Conservation (phyloP, 768 basidiomycete genomes). For the Agaricus blazei region DNA sequence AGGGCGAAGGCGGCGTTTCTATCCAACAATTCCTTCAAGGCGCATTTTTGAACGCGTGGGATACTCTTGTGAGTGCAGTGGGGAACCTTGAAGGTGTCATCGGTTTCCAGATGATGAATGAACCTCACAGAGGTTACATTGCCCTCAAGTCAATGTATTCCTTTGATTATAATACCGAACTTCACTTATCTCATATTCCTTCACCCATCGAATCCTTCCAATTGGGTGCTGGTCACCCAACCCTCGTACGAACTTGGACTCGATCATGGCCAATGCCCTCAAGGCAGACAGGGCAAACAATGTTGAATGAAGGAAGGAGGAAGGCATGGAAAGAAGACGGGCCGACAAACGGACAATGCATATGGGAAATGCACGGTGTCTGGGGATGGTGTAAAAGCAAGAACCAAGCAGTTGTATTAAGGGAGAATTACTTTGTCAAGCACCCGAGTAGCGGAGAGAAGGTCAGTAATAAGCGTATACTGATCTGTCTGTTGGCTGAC, state of each 20-base stretch:
- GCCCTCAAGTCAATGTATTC: slow-evolving; percentile 73
- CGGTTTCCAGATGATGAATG: slow-evolving; percentile 95
- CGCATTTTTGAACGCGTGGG: slow-evolving; percentile 75
- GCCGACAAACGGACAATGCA: slow-evolving; percentile 64
- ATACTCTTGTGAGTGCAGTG: slow-evolving; percentile 57
- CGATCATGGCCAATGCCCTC: slow-evolving; percentile 91
- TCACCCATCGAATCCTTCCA: slow-evolving; percentile 87
- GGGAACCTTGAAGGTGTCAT: slow-evolving; percentile 75
- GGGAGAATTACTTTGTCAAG: slow-evolving; percentile 80
- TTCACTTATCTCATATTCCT: slow-evolving; percentile 79
- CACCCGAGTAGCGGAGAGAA: slow-evolving; percentile 60
- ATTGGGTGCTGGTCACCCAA: slow-evolving; percentile 86
- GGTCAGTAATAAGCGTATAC: slow-evolving; percentile 29
- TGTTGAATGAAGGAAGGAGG: slow-evolving; percentile 55
- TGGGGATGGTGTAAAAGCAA: slow-evolving; percentile 82
- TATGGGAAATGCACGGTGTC: slow-evolving; percentile 91
- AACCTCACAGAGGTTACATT: slow-evolving; percentile 92
- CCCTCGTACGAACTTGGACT: slow-evolving; percentile 70
- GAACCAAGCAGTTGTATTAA: slow-evolving; percentile 65
- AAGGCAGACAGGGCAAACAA: slow-evolving; percentile 45
- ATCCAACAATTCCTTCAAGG: slow-evolving; percentile 83
- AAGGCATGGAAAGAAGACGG: slow-evolving; percentile 74
- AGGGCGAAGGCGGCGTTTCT: slow-evolving; percentile 46
- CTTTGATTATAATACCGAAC: slow-evolving; percentile 93
- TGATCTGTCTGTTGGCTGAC: background rate